Evolutionary conservation across 1,284 basidiomycete species (phyloP).

Genomic region (Microbotryum violaceum): DNA sequence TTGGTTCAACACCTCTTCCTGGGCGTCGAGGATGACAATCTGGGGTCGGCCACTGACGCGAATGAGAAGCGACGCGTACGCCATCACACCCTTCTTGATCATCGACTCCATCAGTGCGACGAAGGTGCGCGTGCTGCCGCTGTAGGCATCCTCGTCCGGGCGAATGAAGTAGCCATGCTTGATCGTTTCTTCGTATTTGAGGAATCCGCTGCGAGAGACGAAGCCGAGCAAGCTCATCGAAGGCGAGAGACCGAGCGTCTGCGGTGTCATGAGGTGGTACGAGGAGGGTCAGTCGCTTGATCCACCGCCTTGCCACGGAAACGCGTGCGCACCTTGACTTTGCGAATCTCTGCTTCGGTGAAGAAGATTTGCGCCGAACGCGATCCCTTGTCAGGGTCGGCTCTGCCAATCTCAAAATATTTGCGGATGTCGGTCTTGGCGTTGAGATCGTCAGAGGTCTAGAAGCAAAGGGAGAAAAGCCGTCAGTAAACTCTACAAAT

Average conservation of each 20-base stretch:
- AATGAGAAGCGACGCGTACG: constrained; percentile 62
- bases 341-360: constrained; percentile 69
- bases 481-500: not conserved
- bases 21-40: constrained; percentile 56
- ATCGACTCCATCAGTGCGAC: constrained; percentile 77
- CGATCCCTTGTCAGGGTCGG: constrained; percentile 20
- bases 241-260: constrained; percentile 35
- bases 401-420: constrained; percentile 37
- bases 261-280: not conserved
- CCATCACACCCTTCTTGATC: constrained; percentile 73
- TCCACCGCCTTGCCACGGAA: constrained; percentile 51
- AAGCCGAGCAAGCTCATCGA: constrained; percentile 88
- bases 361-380: constrained; percentile 60
- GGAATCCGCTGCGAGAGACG: constrained; percentile 52
- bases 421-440: constrained; percentile 42
- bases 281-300: constrained; percentile 51
- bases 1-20: constrained; percentile 62
- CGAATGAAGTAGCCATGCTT: constrained; percentile 88
- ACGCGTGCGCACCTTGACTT: constrained; percentile 51
- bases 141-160: constrained; percentile 80
- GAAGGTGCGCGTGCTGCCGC: constrained; percentile 87
- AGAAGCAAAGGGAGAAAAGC: not conserved
- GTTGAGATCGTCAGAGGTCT: constrained; percentile 24
- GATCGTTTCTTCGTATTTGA: constrained; percentile 78
- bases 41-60: constrained; percentile 65